Evolutionary conservation across 2,329 filamentous ascomycete genomes (phyloP).

Genomic region (Fusarium camptoceras): DNA sequence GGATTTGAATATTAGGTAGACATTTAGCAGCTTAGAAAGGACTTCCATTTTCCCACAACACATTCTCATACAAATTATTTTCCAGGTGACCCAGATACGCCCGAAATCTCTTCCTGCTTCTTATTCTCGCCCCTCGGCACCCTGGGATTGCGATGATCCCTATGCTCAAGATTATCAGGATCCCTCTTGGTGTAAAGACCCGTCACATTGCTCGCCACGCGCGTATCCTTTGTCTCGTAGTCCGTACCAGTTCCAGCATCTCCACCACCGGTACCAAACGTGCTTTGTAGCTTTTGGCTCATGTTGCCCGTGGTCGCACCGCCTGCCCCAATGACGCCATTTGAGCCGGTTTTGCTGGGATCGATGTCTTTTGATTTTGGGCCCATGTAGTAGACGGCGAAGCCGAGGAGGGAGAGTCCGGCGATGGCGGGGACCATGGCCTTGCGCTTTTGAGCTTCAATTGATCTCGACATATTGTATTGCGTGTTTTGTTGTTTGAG

Average conservation of each 20-base stretch:
- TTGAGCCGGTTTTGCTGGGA: neutral
- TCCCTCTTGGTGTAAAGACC: constrained; percentile 3
- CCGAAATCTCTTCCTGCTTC: neutral
- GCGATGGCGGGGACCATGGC: neutral
- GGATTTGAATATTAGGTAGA: neutral
- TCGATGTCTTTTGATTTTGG: neutral
- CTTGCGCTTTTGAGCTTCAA: neutral
- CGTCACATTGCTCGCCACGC: neutral
- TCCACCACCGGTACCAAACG: constrained; percentile 2
- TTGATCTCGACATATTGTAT: neutral
- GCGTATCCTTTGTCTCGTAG: neutral
- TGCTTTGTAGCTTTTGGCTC: neutral
- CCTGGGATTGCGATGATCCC: neutral
- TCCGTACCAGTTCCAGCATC: neutral
- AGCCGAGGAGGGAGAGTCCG: neutral
- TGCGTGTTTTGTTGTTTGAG: accelerated
- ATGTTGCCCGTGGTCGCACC: neutral
- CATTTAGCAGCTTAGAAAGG: neutral
- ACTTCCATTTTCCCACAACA: no score
- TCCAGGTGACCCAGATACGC: neutral
- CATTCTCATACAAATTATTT: neutral
- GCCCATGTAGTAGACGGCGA: neutral
- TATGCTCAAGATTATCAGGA: neutral
- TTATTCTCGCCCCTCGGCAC: neutral
- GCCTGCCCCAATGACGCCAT: constrained; percentile 7